phyloP scores from a whole-genome alignment of 306 rosid species.

The Ormosia semicastrata region DNA sequence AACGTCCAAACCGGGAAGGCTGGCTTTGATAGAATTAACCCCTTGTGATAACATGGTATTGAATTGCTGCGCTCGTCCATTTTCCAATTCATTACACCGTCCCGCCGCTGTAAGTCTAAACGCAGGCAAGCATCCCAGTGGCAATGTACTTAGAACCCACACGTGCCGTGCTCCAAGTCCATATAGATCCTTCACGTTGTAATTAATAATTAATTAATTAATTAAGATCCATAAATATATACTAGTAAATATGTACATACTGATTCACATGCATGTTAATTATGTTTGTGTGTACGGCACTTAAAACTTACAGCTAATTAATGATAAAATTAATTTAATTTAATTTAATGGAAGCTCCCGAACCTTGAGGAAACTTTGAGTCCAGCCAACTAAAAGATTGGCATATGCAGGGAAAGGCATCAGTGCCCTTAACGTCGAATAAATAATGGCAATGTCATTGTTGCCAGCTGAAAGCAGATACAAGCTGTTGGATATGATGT shows the following conservation, averaged over 20 bases:
- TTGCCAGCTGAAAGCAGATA: conserved; percentile 31
- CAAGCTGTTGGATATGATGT: conserved; percentile 31
- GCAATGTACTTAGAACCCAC: conserved; percentile 37
- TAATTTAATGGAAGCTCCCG: neutral
- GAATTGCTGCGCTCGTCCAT: conserved; percentile 22
- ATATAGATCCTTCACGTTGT: conserved; percentile 31
- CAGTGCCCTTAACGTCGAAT: neutral
- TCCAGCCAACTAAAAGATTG: neutral
- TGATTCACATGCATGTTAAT: too few relatives aligned
- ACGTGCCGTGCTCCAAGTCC: conserved; percentile 36
- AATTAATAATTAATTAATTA: neutral
- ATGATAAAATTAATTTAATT: too few relatives aligned
- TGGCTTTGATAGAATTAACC: neutral
- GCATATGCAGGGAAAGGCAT: conserved; percentile 17
- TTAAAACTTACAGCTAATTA: too few relatives aligned
- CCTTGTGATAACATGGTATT: conserved; percentile 9
- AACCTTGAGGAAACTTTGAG: conserved; percentile 41
- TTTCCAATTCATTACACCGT: too few relatives aligned
- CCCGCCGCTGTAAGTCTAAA: neutral
- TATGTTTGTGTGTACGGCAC: too few relatives aligned
- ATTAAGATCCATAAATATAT: neutral
- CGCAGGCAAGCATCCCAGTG: conserved; percentile 45
- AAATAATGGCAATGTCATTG: conserved; percentile 41
- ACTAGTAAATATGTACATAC: too few relatives aligned
- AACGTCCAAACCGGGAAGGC: neutral